phyloP scores from a whole-genome alignment of 2,329 filamentous ascomycete genomes.

The Sclerotinia subarctica region DNA sequence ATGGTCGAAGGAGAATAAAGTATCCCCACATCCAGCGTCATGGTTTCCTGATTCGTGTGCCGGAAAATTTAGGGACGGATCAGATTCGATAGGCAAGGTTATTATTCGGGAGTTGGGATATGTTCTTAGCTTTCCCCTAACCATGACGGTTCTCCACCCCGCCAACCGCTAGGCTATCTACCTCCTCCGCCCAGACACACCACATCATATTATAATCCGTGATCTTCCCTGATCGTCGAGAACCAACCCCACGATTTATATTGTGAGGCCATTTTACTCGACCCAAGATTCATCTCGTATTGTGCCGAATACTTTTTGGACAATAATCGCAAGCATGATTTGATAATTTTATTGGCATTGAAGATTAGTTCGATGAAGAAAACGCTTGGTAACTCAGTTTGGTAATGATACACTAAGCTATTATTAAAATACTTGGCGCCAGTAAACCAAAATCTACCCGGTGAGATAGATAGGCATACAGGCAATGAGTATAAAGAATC shows the following conservation, averaged over 20 bases:
- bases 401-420: slow-evolving; percentile 1
- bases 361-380: not conserved
- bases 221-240: not conserved
- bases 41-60: not conserved
- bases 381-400: not conserved
- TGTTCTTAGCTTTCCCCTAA: not conserved
- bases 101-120: not conserved
- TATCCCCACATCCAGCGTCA: not conserved
- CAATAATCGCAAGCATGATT: not conserved
- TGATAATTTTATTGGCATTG: slow-evolving; percentile 6
- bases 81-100: not conserved
- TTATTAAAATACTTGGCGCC: slow-evolving; percentile 5
- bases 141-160: not conserved
- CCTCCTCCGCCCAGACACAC: not conserved
- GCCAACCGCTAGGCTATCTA: not conserved
- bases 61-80: slow-evolving; percentile 1
- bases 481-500: slow-evolving; percentile 10
- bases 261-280: not conserved
- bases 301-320: not conserved
- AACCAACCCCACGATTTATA: not conserved
- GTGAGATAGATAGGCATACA: not conserved
- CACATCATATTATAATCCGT: not conserved
- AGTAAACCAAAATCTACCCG: not conserved
- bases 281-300: not conserved
- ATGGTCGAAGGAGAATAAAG: not conserved